Percentiles rank a stretch among this genome's conserved stretches.
Evolutionary conservation across 2,329 filamentous ascomycete genomes (phyloP).

Genomic region (Colletotrichum sp.): DNA sequence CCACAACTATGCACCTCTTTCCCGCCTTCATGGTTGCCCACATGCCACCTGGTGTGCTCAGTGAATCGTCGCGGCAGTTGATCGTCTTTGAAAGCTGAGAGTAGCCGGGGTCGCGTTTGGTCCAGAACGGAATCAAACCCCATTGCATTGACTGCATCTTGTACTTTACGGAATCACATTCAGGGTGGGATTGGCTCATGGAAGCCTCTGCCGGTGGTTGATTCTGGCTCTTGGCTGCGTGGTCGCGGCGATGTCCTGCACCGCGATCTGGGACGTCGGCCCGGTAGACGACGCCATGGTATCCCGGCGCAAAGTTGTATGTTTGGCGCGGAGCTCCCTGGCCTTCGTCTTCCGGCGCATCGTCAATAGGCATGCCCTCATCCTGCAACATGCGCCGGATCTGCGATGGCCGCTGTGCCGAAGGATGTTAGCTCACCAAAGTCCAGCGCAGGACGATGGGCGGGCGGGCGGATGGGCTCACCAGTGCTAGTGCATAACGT

Average conservation of each 20-base stretch:
- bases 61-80: constrained; percentile 91
- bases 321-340: constrained; percentile 69
- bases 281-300: constrained; percentile 84
- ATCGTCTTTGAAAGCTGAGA: constrained; percentile 83
- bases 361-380: constrained; percentile 74
- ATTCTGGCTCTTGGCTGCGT: constrained; percentile 11
- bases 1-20: constrained; percentile 87
- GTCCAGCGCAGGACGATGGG: not conserved
- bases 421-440: not conserved
- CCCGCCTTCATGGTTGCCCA: constrained; percentile 90
- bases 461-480: constrained; percentile 28
- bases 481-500: constrained; percentile 40
- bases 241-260: constrained; percentile 43
- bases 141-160: constrained; percentile 95
- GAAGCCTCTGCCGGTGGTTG: not conserved
- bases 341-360: constrained; percentile 73
- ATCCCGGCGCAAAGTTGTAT: constrained; percentile 93
- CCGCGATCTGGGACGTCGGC: constrained; percentile 71
- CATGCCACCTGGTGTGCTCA: constrained; percentile 78
- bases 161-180: constrained; percentile 57
- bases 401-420: constrained; percentile 72
- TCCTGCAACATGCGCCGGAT: constrained; percentile 76
- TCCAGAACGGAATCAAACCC: constrained; percentile 95
- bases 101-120: constrained; percentile 81
- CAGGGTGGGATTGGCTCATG: constrained; percentile 26